Evolutionary conservation across 148 eudicot genomes (phyloP), one percentile per base, ranked within the genome.

Genomic region (Cornus florida): DNA sequence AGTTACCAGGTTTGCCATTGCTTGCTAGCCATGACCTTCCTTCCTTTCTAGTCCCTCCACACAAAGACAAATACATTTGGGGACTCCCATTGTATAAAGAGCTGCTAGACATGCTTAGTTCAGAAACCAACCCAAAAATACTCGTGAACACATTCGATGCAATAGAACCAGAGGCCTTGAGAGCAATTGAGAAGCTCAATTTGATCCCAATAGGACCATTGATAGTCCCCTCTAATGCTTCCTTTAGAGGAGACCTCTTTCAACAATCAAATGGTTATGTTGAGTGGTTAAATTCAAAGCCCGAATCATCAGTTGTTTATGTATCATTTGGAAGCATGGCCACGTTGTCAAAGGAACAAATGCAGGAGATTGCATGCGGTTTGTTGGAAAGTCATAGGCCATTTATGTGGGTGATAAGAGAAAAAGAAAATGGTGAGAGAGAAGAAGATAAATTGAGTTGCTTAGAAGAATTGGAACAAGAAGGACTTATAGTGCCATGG

Each of bases 281-380:
- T 43, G n/a, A 17, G 2, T 88, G 91, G 91, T 79, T 88, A 2
- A 60, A 84, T 69, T 80, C 83, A 0, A 82, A 84, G n/a, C 79
- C 82, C 19, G 35, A 77, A 46, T 80, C 87, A 0, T 82, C 87
- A 0, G 89, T 88, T 0, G 82, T 84, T 0, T 88, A 88, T 28
- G 77, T 88, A 48, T 86, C 91, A 0, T 88, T 88, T 67, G 91
- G 91, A 39, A 86, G 89, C 75, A 46, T 88, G 0, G 73, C 83
- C 0, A 80, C 75, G 16, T 32, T 88, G 2, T 62, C 82, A 1
- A 70, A 65, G 67, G 48, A 75, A 11, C 89, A 88, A 35, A 83
- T 78, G 75, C 73, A 72, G 43, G 87, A 86, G 81, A 38, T 88
- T 31, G 89, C 84, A 1, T 31, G 67, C 32, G 88, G 85, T 20